Evolutionary conservation across 1,284 basidiomycete species (phyloP).

Genomic region (Ceraceosorus guamensis): DNA sequence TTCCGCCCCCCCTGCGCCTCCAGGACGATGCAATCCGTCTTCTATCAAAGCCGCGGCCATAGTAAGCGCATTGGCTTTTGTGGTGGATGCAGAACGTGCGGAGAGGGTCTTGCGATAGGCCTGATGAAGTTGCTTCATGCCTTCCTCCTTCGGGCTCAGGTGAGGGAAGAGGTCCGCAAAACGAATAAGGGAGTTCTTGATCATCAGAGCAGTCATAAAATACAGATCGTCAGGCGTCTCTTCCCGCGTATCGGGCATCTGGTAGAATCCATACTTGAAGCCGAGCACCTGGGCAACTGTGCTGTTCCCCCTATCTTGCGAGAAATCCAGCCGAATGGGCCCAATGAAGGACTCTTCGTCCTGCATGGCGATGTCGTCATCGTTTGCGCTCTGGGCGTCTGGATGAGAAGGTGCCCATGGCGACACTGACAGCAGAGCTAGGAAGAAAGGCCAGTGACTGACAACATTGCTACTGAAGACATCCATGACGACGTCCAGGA

Average conservation of each 20-base stretch:
- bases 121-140: constrained; percentile 53
- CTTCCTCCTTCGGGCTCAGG: constrained; percentile 52
- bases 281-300: constrained; percentile 79
- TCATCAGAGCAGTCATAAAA: constrained; percentile 74
- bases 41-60: constrained; percentile 78
- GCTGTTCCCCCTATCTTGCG: constrained; percentile 52
- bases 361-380: constrained; percentile 7
- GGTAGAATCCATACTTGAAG: constrained; percentile 88
- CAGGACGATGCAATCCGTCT: constrained; percentile 27
- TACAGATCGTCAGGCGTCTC: constrained; percentile 66
- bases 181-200: constrained; percentile 76
- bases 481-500: constrained; percentile 87
- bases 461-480: constrained; percentile 73
- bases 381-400: background rate
- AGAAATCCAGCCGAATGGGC: constrained; percentile 1
- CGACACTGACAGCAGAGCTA: constrained; percentile 73
- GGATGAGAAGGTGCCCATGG: constrained; percentile 58
- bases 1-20: too few species aligned
- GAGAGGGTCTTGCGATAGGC: constrained; percentile 62
- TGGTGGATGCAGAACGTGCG: constrained; percentile 51
- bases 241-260: constrained; percentile 52
- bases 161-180: constrained; percentile 80
- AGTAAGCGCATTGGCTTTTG: constrained; percentile 66
- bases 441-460: constrained; percentile 83
- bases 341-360: constrained; percentile 10